Evolutionary conservation across 2,329 filamentous ascomycete species (phyloP).

Genomic region (Mycocentrospora acerina): DNA sequence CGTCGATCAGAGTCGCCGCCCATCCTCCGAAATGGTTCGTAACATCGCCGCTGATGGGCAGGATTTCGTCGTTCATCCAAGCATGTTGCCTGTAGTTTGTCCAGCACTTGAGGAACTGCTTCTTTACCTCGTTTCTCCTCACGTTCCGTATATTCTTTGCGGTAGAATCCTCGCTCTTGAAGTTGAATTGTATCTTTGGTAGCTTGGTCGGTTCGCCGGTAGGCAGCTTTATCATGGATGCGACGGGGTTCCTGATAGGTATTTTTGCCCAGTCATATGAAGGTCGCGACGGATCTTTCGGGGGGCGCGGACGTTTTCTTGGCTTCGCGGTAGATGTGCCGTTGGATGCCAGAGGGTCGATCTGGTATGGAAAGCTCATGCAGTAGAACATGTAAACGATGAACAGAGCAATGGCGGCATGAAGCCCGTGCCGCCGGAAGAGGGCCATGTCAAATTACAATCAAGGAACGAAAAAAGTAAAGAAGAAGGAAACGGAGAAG

Average conservation of each 20-base stretch:
- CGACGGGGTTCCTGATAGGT: conserved; percentile 44
- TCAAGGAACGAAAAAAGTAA: conserved; percentile 9
- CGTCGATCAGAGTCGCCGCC: conserved; percentile 50
- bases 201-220: conserved; percentile 40
- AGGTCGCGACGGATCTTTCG: conserved; percentile 12
- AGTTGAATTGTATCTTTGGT: conserved; percentile 47
- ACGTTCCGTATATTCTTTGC: conserved; percentile 36
- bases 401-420: conserved; percentile 35
- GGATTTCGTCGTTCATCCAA: conserved; percentile 53
- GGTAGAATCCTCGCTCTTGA: conserved; percentile 39
- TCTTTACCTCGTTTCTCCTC: conserved; percentile 42
- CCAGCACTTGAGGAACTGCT: conserved; percentile 49
- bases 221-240: conserved; percentile 40
- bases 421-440: conserved; percentile 40
- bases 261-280: conserved; percentile 45
- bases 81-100: conserved; percentile 47
- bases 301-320: background rate
- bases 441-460: conserved; percentile 40
- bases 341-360: conserved; percentile 5
- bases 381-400: conserved; percentile 42
- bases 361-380: conserved; percentile 38
- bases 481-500: conserved; percentile 3
- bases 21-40: conserved; percentile 50
- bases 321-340: background rate
- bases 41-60: conserved; percentile 45